Evolutionary conservation across 306 rosid genomes (phyloP).

Genomic region (Prinsepia uniflora): DNA sequence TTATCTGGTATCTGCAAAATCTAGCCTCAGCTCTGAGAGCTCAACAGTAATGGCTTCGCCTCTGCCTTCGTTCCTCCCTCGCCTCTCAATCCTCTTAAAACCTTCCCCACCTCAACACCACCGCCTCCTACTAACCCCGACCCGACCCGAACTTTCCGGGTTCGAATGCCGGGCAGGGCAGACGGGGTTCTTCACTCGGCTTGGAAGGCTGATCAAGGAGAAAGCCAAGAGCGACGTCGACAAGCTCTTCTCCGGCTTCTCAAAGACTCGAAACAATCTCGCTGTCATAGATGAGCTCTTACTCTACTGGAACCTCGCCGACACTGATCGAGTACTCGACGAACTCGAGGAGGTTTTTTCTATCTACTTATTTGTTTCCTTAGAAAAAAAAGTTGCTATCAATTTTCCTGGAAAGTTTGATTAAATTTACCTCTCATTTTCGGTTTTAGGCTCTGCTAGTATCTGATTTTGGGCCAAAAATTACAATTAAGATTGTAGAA

Average conservation of each 20-base stretch:
- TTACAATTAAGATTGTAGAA: conserved; percentile 84
- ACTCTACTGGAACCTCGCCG: conserved; percentile 93
- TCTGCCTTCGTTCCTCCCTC: conserved; percentile 35
- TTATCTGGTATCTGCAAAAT: conserved; percentile 26
- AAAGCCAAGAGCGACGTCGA: conserved; percentile 92
- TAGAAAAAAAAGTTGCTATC: neutral
- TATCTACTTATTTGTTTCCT: neutral
- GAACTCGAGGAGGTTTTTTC: conserved; percentile 84
- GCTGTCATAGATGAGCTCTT: conserved; percentile 91
- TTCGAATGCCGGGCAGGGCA: conserved; percentile 69
- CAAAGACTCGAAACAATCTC: conserved; percentile 82
- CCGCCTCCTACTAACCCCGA: conserved; percentile 12
- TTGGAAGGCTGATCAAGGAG: conserved; percentile 81
- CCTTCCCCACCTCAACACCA: conserved; percentile 23
- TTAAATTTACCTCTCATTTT: neutral
- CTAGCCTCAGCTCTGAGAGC: neutral
- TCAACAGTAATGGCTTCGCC: conserved; percentile 44
- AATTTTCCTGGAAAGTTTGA: neutral
- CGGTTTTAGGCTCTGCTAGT: conserved; percentile 68
- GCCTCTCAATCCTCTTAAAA: conserved; percentile 38
- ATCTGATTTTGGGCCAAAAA: conserved; percentile 89
- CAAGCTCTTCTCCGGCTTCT: conserved; percentile 78
- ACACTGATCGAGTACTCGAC: conserved; percentile 85
- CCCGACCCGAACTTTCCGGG: conserved; percentile 28
- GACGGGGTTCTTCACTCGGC: conserved; percentile 73